phyloP scores from a whole-genome alignment of 1,139 yeast species.

The Nakaseomyces uthaithaninus region DNA sequence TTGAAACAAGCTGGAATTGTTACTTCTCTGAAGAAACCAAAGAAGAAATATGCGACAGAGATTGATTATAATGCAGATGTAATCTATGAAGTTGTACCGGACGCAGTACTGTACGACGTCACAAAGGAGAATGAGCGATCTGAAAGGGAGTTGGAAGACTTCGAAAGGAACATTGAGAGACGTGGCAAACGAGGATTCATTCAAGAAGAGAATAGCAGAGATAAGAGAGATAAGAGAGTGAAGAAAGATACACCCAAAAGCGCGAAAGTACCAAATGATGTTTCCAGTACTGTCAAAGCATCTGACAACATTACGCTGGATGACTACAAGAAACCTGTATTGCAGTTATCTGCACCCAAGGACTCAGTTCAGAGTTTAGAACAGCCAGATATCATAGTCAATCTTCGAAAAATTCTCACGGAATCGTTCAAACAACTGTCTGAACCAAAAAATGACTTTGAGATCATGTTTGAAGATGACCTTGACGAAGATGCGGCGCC shows the following conservation, averaged over 20 bases:
- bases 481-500: constrained; percentile 21
- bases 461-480: constrained; percentile 34
- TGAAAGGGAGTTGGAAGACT: constrained; percentile 35
- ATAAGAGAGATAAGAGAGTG: constrained; percentile 8
- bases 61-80: constrained; percentile 80
- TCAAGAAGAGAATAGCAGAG: constrained; percentile 30
- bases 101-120: constrained; percentile 62
- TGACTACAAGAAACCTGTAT: constrained; percentile 46
- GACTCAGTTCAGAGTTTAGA: constrained; percentile 10
- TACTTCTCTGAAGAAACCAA: constrained; percentile 36
- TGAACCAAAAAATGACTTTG: constrained; percentile 51
- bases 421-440: constrained; percentile 40
- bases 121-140: constrained; percentile 46
- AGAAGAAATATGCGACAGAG: constrained; percentile 50
- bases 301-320: constrained; percentile 33
- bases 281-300: constrained; percentile 13
- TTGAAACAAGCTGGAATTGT: constrained; percentile 78
- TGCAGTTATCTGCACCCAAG: constrained; percentile 45
- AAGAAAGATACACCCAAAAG: constrained; percentile 25
- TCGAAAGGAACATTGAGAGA: constrained; percentile 40
- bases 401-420: constrained; percentile 10
- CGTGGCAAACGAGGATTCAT: constrained; percentile 34
- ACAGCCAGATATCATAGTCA: background rate
- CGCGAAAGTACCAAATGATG: constrained; percentile 26
- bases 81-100: constrained; percentile 71